Base-by-base conservation (phyloP, 192 early-diverging fungal genomes). In the Gaertneriomyces semiglobifer region DNA sequence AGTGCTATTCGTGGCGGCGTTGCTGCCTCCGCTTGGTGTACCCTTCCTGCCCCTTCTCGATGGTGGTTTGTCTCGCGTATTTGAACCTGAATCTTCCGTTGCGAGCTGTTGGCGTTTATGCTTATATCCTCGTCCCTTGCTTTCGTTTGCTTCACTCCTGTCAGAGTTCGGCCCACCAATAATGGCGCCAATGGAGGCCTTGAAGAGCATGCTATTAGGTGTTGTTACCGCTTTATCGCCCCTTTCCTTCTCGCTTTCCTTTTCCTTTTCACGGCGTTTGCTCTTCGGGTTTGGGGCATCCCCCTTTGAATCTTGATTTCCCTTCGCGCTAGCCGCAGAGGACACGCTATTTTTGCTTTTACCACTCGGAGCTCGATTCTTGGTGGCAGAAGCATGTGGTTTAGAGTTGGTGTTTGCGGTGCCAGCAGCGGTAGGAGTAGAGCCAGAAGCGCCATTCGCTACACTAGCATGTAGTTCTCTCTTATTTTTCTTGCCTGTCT, bases 91-190 rank as follows among this genome's bases (percentile, higher is more conserved):
- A 2, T 33, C 25, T 33, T 33, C 25, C 25, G 25, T 25, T 18
- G 40, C 62, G 7, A 47, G 57, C 10, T 42, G 38, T 39, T 44
- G 61, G 16, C 68, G 72, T 12, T 62, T 74, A 43, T 48, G 40
- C 11, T 55, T 33, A 40, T 69, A 58, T 16, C 71, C 62, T 44
- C 67, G 51, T 50, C 72, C 53, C 46, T 65, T 62, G 18, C 54
- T 43, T 51, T 61, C 71, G 38, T 41, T 9, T 12, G 20, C 39
- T 39, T 25, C 55, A 5, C 39, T 5, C 11, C 11, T 50, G 48
- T 50, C 48, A 18, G 48, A 50, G 2, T 50, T 53, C n/a, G 16
- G 6, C 11, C 5, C 54, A 1, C 65, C 68, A 7, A 68, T 47
- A 7, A 53, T 68, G 8, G 58, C 60, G 55, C 59, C 66, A 4